Evolutionary conservation across 2,329 filamentous ascomycete species (phyloP).

Genomic region (Setomelanomma holmii): DNA sequence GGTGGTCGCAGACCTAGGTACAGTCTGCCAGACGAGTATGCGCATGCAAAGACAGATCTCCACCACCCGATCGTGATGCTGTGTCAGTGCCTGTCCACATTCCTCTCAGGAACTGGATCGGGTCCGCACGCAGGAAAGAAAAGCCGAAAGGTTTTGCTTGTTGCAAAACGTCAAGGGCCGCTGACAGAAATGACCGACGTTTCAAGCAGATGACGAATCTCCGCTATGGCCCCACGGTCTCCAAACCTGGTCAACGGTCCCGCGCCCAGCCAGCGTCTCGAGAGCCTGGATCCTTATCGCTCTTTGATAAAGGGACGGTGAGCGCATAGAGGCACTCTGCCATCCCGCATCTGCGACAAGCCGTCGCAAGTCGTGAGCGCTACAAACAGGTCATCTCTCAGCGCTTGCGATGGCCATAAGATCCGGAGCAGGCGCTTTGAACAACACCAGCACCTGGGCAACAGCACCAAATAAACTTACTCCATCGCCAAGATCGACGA

Average conservation of each 20-base stretch:
- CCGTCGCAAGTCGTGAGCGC: slow-evolving; percentile 6
- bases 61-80: background rate
- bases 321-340: background rate
- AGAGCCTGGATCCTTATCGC: slow-evolving; percentile 7
- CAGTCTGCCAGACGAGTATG: background rate
- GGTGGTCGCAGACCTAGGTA: background rate
- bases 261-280: slow-evolving; percentile 10
- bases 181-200: slow-evolving; percentile 25
- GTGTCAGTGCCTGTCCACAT: background rate
- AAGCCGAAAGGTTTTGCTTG: slow-evolving; percentile 3
- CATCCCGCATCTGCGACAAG: slow-evolving; percentile 10
- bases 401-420: background rate
- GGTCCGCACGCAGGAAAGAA: slow-evolving; percentile 10
- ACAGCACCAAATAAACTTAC: too few relatives aligned
- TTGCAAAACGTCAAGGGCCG: slow-evolving; percentile 8
- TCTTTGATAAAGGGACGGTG: slow-evolving; percentile 1
- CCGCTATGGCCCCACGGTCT: slow-evolving; percentile 14
- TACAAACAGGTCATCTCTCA: background rate
- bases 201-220: slow-evolving; percentile 31
- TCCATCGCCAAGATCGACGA: slow-evolving; percentile 1
- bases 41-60: background rate
- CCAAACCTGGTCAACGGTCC: slow-evolving; percentile 13
- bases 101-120: background rate
- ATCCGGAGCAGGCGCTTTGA: slow-evolving; percentile 10
- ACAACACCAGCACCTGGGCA: background rate